Conservation (phyloP, 352 stramenopile species). For the Globisporangium middletonii region DNA sequence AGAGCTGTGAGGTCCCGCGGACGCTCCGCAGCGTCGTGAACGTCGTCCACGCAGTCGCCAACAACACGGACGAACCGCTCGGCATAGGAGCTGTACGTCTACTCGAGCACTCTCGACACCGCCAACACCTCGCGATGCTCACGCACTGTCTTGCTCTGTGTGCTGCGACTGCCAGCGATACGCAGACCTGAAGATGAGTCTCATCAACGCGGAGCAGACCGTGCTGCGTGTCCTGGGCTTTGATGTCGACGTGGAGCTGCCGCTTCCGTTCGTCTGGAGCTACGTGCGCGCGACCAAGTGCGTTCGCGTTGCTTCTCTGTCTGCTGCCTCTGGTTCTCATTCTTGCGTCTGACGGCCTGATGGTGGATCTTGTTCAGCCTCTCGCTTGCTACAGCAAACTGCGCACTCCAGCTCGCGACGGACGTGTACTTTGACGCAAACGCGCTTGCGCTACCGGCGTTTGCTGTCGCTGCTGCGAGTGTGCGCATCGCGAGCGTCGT, state of each 20-base stretch:
- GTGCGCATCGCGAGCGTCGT: constrained; percentile 21
- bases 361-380: constrained; percentile 14
- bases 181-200: constrained; percentile 30
- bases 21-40: constrained; percentile 48
- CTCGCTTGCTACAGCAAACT: constrained; percentile 22
- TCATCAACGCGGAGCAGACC: constrained; percentile 51
- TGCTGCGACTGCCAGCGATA: constrained; percentile 22
- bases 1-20: constrained; percentile 41
- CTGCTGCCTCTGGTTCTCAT: neutral
- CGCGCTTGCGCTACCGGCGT: constrained; percentile 19
- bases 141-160: neutral
- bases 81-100: constrained; percentile 24
- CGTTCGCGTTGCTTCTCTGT: neutral
- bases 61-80: constrained; percentile 21
- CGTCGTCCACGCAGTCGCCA: constrained; percentile 31
- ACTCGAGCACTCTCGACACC: neutral
- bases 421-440: constrained; percentile 26
- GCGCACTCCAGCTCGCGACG: constrained; percentile 29
- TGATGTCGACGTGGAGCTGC: constrained; percentile 36
- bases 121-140: neutral
- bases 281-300: constrained; percentile 25
- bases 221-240: constrained; percentile 41
- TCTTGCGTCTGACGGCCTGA: no score
- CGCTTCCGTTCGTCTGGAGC: constrained; percentile 28
- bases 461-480: constrained; percentile 24